Conservation (phyloP, 805 yeast species). For the Yamadazyma nakazawae region DNA sequence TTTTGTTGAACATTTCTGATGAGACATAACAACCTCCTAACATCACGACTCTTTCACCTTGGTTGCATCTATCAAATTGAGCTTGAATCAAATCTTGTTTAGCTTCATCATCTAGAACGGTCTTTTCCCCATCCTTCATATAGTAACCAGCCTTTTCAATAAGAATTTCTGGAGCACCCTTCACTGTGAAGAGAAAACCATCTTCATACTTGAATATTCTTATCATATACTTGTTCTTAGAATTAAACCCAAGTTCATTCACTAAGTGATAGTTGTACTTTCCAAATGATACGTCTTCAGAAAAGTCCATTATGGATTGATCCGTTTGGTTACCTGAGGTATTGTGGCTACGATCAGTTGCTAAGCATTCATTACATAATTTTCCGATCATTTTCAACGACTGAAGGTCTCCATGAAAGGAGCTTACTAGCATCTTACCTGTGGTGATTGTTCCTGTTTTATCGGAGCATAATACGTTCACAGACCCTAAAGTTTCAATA, state of each 20-base stretch:
- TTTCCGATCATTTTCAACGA: constrained; percentile 18
- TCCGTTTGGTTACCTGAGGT: constrained; percentile 48
- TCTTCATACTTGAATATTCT: constrained; percentile 21
- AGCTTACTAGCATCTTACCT: constrained; percentile 45
- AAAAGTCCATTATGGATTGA: constrained; percentile 29
- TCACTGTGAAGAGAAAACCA: constrained; percentile 25
- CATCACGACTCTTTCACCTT: constrained; percentile 36
- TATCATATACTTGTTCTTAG: constrained; percentile 46
- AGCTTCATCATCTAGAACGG: constrained; percentile 15
- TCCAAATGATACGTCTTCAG: background rate
- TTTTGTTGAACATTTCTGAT: background rate
- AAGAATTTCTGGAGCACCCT: constrained; percentile 48
- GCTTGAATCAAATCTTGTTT: constrained; percentile 19
- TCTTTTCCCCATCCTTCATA: constrained; percentile 17
- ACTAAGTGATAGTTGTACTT: constrained; percentile 17
- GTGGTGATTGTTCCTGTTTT: constrained; percentile 49
- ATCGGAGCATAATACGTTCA: constrained; percentile 44
- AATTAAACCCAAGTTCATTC: constrained; percentile 35
- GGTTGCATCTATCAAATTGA: constrained; percentile 33
- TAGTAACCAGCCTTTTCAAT: constrained; percentile 25
- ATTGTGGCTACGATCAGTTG: constrained; percentile 11
- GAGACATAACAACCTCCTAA: constrained; percentile 23
- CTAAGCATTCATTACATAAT: constrained; percentile 36
- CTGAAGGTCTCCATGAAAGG: constrained; percentile 7
- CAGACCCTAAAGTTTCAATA: constrained; percentile 57